phyloP scores from a whole-genome alignment of 208 protist genomes.

The Leishmania braziliensis region DNA sequence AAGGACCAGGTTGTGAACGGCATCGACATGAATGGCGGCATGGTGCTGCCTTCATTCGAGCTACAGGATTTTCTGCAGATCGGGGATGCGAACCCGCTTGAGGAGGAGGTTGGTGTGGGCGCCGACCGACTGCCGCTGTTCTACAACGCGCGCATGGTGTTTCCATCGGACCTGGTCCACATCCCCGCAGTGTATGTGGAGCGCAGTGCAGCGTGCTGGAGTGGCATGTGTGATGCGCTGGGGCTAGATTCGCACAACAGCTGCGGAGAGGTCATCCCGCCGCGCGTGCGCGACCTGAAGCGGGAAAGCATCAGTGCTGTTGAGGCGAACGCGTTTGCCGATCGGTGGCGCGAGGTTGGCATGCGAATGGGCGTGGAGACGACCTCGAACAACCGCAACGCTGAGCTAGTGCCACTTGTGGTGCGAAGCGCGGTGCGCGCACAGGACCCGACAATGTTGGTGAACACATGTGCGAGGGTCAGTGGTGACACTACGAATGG shows the following conservation, averaged over 20 bases:
- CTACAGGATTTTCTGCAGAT: slow-evolving; percentile 37
- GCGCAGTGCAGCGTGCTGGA: slow-evolving; percentile 43
- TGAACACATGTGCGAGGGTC: background rate
- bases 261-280: slow-evolving; percentile 15
- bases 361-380: slow-evolving; percentile 17
- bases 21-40: background rate
- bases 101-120: slow-evolving; percentile 10
- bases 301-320: background rate
- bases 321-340: slow-evolving; percentile 24
- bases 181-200: slow-evolving; percentile 29
- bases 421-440: slow-evolving; percentile 37
- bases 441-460: slow-evolving; percentile 37
- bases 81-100: slow-evolving; percentile 27
- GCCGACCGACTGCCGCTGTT: slow-evolving; percentile 16
- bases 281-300: slow-evolving; percentile 17
- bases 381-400: slow-evolving; percentile 14
- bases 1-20: slow-evolving; percentile 5
- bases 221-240: slow-evolving; percentile 26
- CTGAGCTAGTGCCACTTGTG: slow-evolving; percentile 29
- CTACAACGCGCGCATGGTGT: slow-evolving; percentile 41
- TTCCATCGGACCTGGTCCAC: slow-evolving; percentile 35
- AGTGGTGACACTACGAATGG: background rate
- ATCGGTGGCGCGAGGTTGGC: slow-evolving; percentile 26
- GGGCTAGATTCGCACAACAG: slow-evolving; percentile 8
- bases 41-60: slow-evolving; percentile 7